A percentile compares a stretch with the other conserved stretches of the same genome.
These are phyloP conservation scores for Gracilaria caudata DNA, from an alignment of 23 red algal species.

Conservation along the genomic window DNA sequence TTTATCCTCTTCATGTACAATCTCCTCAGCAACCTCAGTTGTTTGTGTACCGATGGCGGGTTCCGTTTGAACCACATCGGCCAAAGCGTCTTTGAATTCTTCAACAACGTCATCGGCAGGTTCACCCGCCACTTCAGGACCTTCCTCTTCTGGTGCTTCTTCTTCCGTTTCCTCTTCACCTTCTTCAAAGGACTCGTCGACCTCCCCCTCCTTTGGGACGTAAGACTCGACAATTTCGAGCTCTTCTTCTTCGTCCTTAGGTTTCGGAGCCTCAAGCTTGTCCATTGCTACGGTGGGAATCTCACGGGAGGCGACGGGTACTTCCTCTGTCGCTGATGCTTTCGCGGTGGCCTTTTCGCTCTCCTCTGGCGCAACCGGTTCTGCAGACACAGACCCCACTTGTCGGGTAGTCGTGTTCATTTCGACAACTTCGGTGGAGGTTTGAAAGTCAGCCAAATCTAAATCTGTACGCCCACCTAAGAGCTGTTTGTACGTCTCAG, in stretches of 20 bases:
- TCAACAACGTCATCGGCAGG: background rate
- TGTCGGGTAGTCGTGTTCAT: background rate
- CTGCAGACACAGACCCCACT: background rate
- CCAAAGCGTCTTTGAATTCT: constrained; percentile 18
- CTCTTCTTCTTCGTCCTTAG: background rate
- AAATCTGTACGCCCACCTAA: background rate
- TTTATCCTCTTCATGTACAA: background rate
- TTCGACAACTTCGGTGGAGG: constrained; percentile 1
- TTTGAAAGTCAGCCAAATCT: constrained; percentile 7
- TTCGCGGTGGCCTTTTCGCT: background rate
- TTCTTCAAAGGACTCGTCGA: constrained; percentile 21
- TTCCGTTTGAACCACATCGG: background rate
- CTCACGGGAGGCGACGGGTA: background rate
- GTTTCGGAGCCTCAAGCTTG: background rate
- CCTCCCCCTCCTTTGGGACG: background rate
- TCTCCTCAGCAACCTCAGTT: background rate
- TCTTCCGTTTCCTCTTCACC: background rate
- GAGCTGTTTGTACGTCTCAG: constrained; percentile 21
- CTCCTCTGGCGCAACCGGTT: background rate
- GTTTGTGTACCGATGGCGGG: background rate
- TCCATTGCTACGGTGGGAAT: constrained; percentile 15
- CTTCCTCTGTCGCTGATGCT: background rate
- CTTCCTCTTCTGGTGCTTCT: background rate
- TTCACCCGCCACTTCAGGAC: background rate
- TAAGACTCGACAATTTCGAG: constrained; percentile 15